Conservation (phyloP, 1,284 basidiomycete species). For the Apiotrichum porosum region DNA sequence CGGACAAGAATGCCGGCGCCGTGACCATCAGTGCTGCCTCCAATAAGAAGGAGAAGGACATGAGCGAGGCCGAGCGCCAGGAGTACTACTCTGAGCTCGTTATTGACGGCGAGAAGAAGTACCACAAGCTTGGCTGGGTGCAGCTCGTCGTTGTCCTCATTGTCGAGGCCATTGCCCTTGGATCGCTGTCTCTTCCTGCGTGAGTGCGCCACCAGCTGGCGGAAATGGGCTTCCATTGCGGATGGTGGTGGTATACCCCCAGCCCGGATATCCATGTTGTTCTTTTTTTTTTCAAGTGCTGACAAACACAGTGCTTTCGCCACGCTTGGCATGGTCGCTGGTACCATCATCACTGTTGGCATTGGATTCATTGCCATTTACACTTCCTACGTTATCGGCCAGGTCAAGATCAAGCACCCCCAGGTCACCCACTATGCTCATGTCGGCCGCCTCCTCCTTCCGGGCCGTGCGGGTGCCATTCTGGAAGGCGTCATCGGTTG, state of each 20-base stretch:
- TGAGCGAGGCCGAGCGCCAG: conserved; percentile 12
- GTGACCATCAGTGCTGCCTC: too few species aligned
- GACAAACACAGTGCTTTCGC: conserved; percentile 11
- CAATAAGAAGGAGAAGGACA: not conserved
- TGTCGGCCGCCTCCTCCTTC: conserved; percentile 8
- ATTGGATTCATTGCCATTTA: conserved; percentile 14
- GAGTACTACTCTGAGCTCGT: conserved; percentile 8
- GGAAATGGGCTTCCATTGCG: too few species aligned
- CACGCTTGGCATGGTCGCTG: conserved; percentile 14
- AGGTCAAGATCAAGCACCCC: conserved; percentile 18
- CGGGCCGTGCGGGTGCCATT: not conserved
- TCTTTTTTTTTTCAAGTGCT: too few species aligned
- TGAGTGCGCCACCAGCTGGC: too few species aligned
- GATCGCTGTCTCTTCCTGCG: conserved; percentile 12
- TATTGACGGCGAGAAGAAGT: conserved; percentile 12
- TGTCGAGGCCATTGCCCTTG: conserved; percentile 14
- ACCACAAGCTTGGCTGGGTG: conserved; percentile 16
- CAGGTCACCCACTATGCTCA: conserved; percentile 14
- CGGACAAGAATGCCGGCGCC: too few species aligned
- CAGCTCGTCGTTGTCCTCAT: conserved; percentile 17
- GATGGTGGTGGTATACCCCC: too few species aligned
- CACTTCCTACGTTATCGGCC: conserved; percentile 13
- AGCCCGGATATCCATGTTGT: too few species aligned
- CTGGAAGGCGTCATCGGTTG: conserved; percentile 3
- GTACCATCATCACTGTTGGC: conserved; percentile 9